Percentiles rank a stretch among this genome's conserved stretches.
phyloP scores from a whole-genome alignment of 192 early-diverging fungal genomes.

The Linnemannia hyalina region DNA sequence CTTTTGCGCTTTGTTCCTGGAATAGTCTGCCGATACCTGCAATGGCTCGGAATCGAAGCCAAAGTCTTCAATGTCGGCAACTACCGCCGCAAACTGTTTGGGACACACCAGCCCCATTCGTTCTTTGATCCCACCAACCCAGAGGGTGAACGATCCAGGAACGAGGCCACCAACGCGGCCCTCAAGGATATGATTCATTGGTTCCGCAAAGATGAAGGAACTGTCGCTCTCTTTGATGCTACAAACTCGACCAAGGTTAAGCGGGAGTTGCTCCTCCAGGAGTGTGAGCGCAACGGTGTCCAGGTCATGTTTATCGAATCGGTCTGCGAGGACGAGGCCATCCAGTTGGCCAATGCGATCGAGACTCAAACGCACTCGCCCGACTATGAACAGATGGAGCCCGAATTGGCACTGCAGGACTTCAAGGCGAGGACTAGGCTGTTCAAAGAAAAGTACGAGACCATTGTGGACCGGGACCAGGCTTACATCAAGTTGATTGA shows the following conservation, averaged over 20 bases:
- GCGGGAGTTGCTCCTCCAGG: slow-evolving; percentile 77
- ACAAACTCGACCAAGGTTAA: slow-evolving; percentile 93
- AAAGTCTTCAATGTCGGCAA: slow-evolving; percentile 98
- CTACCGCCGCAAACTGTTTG: slow-evolving; percentile 91
- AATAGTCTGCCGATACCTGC: slow-evolving; percentile 90
- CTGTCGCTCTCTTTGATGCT: slow-evolving; percentile 96
- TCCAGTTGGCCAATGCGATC: slow-evolving; percentile 87
- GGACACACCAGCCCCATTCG: slow-evolving; percentile 80
- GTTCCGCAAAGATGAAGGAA: slow-evolving; percentile 83
- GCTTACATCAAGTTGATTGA: slow-evolving; percentile 97
- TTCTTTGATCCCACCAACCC: slow-evolving; percentile 95
- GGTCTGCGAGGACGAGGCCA: slow-evolving; percentile 89
- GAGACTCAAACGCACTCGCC: slow-evolving; percentile 93
- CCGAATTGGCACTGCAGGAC: slow-evolving; percentile 88
- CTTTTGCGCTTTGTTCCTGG: not conserved
- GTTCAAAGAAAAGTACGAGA: slow-evolving; percentile 92
- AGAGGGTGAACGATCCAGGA: slow-evolving; percentile 74
- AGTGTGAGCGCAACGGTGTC: slow-evolving; percentile 76
- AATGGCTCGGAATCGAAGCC: slow-evolving; percentile 94
- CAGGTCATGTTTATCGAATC: slow-evolving; percentile 98
- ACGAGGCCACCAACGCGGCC: slow-evolving; percentile 83
- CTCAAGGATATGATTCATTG: slow-evolving; percentile 93
- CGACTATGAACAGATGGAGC: slow-evolving; percentile 91
- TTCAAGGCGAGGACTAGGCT: slow-evolving; percentile 93
- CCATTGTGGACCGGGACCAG: slow-evolving; percentile 76